Conservation (phyloP, 1,284 basidiomycete species). For the Microstroma glucosiphilum region DNA sequence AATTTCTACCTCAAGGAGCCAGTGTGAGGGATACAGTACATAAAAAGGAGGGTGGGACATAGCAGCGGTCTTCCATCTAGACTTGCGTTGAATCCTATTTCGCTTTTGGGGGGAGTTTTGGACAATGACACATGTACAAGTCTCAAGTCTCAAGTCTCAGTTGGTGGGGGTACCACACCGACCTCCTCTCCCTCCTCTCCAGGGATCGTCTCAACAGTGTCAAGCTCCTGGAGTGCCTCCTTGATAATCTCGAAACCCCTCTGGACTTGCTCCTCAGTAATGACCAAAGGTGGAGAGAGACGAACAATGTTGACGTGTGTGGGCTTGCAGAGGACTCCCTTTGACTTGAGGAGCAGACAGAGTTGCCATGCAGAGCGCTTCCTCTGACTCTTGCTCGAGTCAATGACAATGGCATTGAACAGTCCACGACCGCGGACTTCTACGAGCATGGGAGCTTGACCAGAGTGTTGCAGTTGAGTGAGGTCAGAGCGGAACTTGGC, state of each 20-base stretch:
- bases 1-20: too few relatives aligned
- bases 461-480: conserved; percentile 35
- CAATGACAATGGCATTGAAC: conserved; percentile 89
- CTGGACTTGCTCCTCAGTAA: conserved; percentile 73
- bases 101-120: too few relatives aligned
- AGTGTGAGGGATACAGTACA: background rate
- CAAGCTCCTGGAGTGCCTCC: conserved; percentile 71
- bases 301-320: conserved; percentile 95
- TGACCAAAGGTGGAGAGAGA: conserved; percentile 90
- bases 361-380: conserved; percentile 85
- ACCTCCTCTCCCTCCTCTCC: conserved; percentile 25
- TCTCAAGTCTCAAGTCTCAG: background rate
- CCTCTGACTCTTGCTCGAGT: conserved; percentile 72
- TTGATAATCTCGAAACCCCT: conserved; percentile 71
- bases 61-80: too few relatives aligned
- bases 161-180: background rate
- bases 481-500: conserved; percentile 61
- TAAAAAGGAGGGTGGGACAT: too few relatives aligned
- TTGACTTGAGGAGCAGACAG: conserved; percentile 82
- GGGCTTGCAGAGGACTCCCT: conserved; percentile 87
- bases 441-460: conserved; percentile 59
- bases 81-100: too few relatives aligned
- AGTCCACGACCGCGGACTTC: conserved; percentile 77
- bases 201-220: conserved; percentile 53
- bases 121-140: too few relatives aligned